Conservation (phyloP, 371 early-diverging fungal species). For the Nosema muscidifuracis region DNA sequence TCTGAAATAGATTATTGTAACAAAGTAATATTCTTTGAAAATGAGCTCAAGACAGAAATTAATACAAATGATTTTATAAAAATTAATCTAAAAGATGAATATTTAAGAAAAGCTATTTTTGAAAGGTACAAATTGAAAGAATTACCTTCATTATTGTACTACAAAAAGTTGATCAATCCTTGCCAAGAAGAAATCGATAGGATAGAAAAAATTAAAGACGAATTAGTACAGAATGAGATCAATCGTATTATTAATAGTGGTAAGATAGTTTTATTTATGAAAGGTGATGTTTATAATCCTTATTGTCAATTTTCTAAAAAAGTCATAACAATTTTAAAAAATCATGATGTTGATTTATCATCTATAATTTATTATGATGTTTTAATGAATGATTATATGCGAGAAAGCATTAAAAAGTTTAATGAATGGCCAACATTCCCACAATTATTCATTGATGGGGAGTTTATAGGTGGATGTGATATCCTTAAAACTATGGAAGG, state of each 20-base stretch:
- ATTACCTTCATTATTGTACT: constrained; percentile 24
- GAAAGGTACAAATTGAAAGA: constrained; percentile 12
- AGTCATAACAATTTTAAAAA: constrained; percentile 39
- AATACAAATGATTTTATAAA: not conserved
- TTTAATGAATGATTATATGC: constrained; percentile 70
- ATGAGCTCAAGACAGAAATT: not conserved
- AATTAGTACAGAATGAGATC: constrained; percentile 26
- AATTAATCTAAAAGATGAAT: not conserved
- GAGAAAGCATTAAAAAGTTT: constrained; percentile 68
- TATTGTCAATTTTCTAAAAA: constrained; percentile 59
- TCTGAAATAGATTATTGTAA: not conserved
- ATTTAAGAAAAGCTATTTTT: not conserved
- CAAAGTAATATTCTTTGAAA: constrained; percentile 5
- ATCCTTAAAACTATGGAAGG: constrained; percentile 69
- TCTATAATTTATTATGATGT: constrained; percentile 70
- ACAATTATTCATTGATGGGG: constrained; percentile 85
- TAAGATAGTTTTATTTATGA: constrained; percentile 78
- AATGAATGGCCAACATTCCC: constrained; percentile 92
- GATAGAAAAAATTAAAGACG: constrained; percentile 18
- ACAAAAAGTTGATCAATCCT: constrained; percentile 18
- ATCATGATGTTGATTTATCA: not conserved
- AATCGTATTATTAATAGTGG: constrained; percentile 58
- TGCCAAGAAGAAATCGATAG: constrained; percentile 32
- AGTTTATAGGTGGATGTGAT: constrained; percentile 93
- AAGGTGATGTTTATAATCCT: constrained; percentile 66